A percentile compares a stretch with the other conserved stretches of the same genome.
These are phyloP conservation scores for Lichtheimia corymbifera DNA, from an alignment of 371 early-diverging fungal species.

Conservation along the genomic window DNA sequence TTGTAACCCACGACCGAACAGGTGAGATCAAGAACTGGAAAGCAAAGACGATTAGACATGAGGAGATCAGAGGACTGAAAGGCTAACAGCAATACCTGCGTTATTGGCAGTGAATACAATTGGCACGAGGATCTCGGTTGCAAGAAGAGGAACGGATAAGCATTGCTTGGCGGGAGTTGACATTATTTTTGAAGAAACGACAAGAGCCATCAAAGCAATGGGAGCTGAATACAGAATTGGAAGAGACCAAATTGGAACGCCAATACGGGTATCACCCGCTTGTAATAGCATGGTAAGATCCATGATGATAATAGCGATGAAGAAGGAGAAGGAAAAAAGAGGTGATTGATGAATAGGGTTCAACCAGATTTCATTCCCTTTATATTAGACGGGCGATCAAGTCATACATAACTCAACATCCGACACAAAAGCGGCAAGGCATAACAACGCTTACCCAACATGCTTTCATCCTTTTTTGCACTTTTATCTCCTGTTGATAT, in stretches of 20 bases:
- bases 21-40: conserved; percentile 28
- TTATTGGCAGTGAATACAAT: conserved; percentile 24
- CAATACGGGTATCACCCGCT: conserved; percentile 17
- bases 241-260: not conserved
- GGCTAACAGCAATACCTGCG: conserved; percentile 14
- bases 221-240: conserved; percentile 13
- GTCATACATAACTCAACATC: not conserved
- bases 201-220: conserved; percentile 11
- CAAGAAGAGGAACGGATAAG: conserved; percentile 33
- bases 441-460: not conserved
- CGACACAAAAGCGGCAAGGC: conserved; percentile 1
- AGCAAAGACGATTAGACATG: not conserved
- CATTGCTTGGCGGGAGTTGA: conserved; percentile 25
- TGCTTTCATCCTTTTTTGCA: no score
- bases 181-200: conserved; percentile 17
- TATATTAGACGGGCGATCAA: not conserved
- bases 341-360: not conserved
- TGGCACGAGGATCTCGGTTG: conserved; percentile 26
- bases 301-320: not conserved
- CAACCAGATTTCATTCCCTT: not conserved
- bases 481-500: no score
- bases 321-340: not conserved
- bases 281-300: conserved; percentile 2
- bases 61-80: not conserved
- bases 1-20: conserved; percentile 21